Percentiles rank a stretch among this genome's conserved stretches.
phyloP scores from a whole-genome alignment of 2,329 filamentous ascomycete genomes.

The Fonsecaea monophora region DNA sequence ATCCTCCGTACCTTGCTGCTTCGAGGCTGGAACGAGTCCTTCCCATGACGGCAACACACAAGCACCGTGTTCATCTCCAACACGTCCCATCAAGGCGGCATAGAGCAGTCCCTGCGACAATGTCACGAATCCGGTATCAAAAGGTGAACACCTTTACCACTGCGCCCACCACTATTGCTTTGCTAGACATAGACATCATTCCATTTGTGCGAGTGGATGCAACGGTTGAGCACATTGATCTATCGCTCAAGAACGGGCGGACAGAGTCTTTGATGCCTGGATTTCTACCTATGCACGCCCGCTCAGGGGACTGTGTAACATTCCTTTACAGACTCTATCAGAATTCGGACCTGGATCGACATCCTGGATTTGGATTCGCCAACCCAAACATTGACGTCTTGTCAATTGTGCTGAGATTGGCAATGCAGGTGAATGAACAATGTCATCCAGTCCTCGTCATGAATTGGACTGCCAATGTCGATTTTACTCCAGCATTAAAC shows the following conservation, averaged over 20 bases:
- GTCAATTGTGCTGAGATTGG: constrained; percentile 55
- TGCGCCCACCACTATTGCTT: constrained; percentile 58
- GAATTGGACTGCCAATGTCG: constrained; percentile 57
- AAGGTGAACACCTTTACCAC: constrained; percentile 53
- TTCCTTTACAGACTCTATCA: constrained; percentile 62
- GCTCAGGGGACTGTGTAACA: constrained; percentile 63
- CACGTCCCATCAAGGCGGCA: constrained; percentile 61
- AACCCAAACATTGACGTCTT: constrained; percentile 49
- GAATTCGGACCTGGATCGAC: constrained; percentile 39
- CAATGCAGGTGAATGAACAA: constrained; percentile 49
- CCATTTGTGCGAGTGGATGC: constrained; percentile 59
- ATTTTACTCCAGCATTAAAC: constrained; percentile 56
- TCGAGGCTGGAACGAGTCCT: constrained; percentile 64
- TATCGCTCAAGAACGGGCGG: constrained; percentile 56
- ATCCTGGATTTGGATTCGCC: constrained; percentile 32
- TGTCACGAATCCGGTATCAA: constrained; percentile 63
- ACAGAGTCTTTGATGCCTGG: constrained; percentile 53
- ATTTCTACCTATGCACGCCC: constrained; percentile 51
- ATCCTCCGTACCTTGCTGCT: constrained; percentile 63
- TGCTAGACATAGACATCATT: constrained; percentile 63
- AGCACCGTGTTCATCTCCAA: constrained; percentile 60
- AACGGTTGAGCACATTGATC: constrained; percentile 55
- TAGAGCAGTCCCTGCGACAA: constrained; percentile 62
- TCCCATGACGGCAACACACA: constrained; percentile 57
- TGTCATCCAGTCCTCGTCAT: constrained; percentile 55